Evolutionary conservation across 805 yeast species (phyloP), one percentile per base, ranked within the genome.

Genomic region (Candida ascalaphidarum): DNA sequence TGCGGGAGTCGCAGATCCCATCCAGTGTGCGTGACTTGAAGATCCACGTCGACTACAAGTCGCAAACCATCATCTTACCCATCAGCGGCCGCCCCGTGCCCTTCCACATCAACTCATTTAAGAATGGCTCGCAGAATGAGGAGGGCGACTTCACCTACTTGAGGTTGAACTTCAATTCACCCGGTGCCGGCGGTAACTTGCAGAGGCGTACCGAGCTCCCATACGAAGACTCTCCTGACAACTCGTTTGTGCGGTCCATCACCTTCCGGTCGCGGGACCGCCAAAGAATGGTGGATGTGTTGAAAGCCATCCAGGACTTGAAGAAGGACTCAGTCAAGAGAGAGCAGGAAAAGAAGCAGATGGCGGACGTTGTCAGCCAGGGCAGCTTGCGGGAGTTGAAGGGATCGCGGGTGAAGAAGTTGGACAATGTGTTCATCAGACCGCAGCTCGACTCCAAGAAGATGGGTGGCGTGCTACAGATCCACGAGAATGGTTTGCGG

Each of bases 401-500:
- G 50, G 81, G 83, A 8, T 81, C 88, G 25, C 74, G 97, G 44
- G 83, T 95, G 21, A 77, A 77, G 57, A 77, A 89, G 50, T 63
- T 92, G 39, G 97, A 89, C 39, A 78, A 80, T 35, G 88, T 92
- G 2, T 85, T 79, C 50, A 81, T 88, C 27, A 78, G 97, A 52
- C 98, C 98, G 22, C 84, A 88, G 26, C 96, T 96, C 1, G 98
- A 89, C 52, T 81, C 96, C n/a, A 89, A 89, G 52, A 83, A 95
- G 55, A 77, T 81, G 17, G 89, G 96, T 10, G 96, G 97, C 19
- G 73, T 78, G 12, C 71, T 89, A 32, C 83, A 84, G 37, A 84
- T 89, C 36, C 98, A 89, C 56, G 94, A 85, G 52, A 92, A 89
- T 55, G 98, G 98, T 74, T 71, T 92, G 38, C 71, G 97, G 44